A percentile compares a stretch with the other conserved stretches of the same genome.
Evolutionary conservation across 352 stramenopile genomes (phyloP).

Genomic region (Elongisporangium anandrum): DNA sequence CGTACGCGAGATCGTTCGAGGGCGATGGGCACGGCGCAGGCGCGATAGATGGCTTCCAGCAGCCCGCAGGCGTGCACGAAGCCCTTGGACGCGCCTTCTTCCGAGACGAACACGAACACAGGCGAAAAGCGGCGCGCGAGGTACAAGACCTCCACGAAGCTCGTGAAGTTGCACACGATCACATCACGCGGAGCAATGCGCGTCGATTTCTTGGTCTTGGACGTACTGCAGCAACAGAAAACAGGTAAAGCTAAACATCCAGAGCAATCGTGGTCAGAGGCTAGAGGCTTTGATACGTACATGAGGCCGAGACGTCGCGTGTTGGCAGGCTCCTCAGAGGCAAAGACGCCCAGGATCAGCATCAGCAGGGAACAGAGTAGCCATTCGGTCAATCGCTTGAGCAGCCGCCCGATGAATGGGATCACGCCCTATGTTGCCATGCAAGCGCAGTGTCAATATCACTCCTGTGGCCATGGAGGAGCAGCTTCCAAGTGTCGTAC

Average conservation of each 20-base stretch:
- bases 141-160: constrained; percentile 77
- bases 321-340: constrained; percentile 68
- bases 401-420: constrained; percentile 56
- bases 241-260: neutral
- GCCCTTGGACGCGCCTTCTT: constrained; percentile 45
- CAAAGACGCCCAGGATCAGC: constrained; percentile 57
- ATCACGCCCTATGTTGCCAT: constrained; percentile 25
- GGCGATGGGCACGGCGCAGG: constrained; percentile 40
- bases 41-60: constrained; percentile 58
- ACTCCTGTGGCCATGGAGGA: neutral
- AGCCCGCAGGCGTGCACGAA: constrained; percentile 65
- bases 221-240: neutral
- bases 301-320: constrained; percentile 64
- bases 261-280: neutral
- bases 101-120: constrained; percentile 62
- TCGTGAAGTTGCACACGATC: constrained; percentile 82
- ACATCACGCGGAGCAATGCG: constrained; percentile 50
- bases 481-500: constrained; percentile 8
- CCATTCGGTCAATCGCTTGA: constrained; percentile 70
- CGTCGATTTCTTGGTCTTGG: constrained; percentile 30
- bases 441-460: neutral
- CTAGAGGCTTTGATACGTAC: constrained; percentile 1
- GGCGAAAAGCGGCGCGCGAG: constrained; percentile 74
- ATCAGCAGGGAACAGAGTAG: constrained; percentile 68
- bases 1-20: constrained; percentile 28